Evolutionary conservation across 2,329 filamentous ascomycete species (phyloP).

Genomic region (Penicillium decumbens): DNA sequence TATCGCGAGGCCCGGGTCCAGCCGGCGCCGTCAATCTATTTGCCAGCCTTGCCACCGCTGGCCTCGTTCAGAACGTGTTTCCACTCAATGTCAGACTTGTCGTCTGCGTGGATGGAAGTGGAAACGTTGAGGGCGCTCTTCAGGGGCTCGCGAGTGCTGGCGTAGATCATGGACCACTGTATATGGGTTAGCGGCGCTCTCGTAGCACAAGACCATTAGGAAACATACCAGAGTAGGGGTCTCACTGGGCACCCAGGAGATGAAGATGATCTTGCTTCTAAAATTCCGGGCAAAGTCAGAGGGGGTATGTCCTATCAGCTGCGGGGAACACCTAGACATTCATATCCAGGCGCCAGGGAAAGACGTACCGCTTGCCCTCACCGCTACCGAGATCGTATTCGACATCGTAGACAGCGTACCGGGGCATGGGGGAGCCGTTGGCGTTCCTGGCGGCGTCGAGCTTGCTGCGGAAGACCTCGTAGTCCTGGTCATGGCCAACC

Average conservation of each 20-base stretch:
- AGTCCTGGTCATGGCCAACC: conserved; percentile 42
- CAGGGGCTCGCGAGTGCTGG: conserved; percentile 46
- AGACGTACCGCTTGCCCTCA: conserved; percentile 46
- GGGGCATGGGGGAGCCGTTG: conserved; percentile 43
- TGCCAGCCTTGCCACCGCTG: conserved; percentile 40
- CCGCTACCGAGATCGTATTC: conserved; percentile 46
- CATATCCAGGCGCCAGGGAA: neutral
- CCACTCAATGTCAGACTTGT: conserved; percentile 43
- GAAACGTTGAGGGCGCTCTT: conserved; percentile 47
- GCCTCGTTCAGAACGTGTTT: conserved; percentile 37
- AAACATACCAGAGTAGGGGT: conserved; percentile 40
- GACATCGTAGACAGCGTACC: conserved; percentile 50
- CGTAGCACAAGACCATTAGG: no score
- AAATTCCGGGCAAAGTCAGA: conserved; percentile 16
- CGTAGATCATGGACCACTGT: conserved; percentile 49
- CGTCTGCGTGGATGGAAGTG: conserved; percentile 41
- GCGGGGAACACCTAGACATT: neutral
- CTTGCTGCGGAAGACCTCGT: conserved; percentile 47
- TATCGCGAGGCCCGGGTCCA: conserved; percentile 34
- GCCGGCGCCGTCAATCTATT: conserved; percentile 34
- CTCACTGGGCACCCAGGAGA: conserved; percentile 45
- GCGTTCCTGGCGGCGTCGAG: conserved; percentile 41
- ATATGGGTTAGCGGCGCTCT: conserved; percentile 14
- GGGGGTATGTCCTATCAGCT: neutral
- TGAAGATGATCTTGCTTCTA: conserved; percentile 51